Evolutionary conservation across 2,329 filamentous ascomycete species (phyloP).

Genomic region (Hypoxylon sp.): DNA sequence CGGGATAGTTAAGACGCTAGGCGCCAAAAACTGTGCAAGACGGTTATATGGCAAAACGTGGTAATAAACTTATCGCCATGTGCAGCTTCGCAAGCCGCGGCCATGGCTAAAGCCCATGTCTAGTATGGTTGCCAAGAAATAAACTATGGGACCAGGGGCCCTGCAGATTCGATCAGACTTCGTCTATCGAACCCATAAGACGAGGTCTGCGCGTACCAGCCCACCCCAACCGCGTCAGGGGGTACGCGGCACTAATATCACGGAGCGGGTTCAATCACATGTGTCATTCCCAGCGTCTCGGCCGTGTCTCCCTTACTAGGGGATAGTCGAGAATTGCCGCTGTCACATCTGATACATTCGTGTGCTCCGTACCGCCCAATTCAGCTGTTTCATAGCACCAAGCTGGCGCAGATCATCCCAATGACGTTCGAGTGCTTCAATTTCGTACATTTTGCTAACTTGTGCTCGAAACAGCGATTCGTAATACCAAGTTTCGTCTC

Average conservation of each 20-base stretch:
- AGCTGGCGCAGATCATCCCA: conserved; percentile 17
- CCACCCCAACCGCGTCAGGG: conserved; percentile 24
- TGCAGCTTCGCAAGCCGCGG: conserved; percentile 47
- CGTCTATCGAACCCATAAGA: conserved; percentile 43
- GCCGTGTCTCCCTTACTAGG: conserved; percentile 24
- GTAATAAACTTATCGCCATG: conserved; percentile 37
- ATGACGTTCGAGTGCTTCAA: conserved; percentile 29
- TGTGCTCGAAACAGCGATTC: conserved; percentile 75
- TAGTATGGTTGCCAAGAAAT: conserved; percentile 33
- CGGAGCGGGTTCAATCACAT: conserved; percentile 27
- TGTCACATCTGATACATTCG: conserved; percentile 17
- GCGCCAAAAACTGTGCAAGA: conserved; percentile 39
- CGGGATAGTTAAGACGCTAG: conserved; percentile 25
- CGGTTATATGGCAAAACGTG: conserved; percentile 23
- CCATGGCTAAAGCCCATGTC: conserved; percentile 40
- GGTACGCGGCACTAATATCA: conserved; percentile 35
- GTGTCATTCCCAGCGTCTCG: conserved; percentile 20
- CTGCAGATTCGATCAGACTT: conserved; percentile 43
- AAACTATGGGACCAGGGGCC: conserved; percentile 39
- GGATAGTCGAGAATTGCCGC: conserved; percentile 15
- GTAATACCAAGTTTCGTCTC: conserved; percentile 97
- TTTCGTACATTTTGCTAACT: conserved; percentile 41
- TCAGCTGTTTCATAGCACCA: conserved; percentile 15
- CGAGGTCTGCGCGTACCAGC: conserved; percentile 22
- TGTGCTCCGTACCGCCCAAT: conserved; percentile 16